Evolutionary conservation across 2,329 filamentous ascomycete species (phyloP).

Genomic region (Geosmithia flava): DNA sequence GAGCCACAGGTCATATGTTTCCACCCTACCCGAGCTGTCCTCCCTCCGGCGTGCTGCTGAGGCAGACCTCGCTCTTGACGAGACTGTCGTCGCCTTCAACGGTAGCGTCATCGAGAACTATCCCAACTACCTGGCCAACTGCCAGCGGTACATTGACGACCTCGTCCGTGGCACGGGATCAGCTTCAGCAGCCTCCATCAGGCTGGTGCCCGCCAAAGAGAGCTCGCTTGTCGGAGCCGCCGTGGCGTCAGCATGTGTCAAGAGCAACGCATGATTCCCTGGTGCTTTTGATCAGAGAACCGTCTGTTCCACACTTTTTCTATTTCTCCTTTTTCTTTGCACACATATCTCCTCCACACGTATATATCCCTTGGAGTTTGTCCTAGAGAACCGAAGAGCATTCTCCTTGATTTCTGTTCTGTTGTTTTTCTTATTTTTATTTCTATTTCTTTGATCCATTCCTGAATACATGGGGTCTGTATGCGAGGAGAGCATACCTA

Average conservation of each 20-base stretch:
- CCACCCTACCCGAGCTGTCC: conserved; percentile 16
- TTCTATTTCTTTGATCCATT: too few relatives aligned
- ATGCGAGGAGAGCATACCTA: not conserved
- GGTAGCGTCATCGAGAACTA: conserved; percentile 73
- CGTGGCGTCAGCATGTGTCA: conserved; percentile 46
- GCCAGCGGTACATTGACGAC: conserved; percentile 51
- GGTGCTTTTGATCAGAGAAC: not conserved
- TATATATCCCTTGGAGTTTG: not conserved
- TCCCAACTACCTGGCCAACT: conserved; percentile 49
- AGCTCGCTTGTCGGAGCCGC: conserved; percentile 66
- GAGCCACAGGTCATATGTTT: conserved; percentile 23
- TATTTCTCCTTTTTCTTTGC: not conserved
- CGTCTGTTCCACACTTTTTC: not conserved
- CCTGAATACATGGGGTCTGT: not conserved
- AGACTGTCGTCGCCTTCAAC: conserved; percentile 61
- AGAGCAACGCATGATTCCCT: conserved; percentile 4
- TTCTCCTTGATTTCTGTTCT: too few relatives aligned
- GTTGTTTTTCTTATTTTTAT: too few relatives aligned
- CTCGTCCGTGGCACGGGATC: conserved; percentile 30
- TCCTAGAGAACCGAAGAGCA: too few relatives aligned
- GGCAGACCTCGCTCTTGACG: conserved; percentile 30
- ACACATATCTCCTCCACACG: not conserved
- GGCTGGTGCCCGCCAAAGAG: conserved; percentile 57
- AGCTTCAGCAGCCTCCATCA: conserved; percentile 23
- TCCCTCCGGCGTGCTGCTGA: conserved; percentile 32